A percentile compares a stretch with the other conserved stretches of the same genome.
phyloP scores from a whole-genome alignment of 306 rosid genomes.

The Quercus variabilis region DNA sequence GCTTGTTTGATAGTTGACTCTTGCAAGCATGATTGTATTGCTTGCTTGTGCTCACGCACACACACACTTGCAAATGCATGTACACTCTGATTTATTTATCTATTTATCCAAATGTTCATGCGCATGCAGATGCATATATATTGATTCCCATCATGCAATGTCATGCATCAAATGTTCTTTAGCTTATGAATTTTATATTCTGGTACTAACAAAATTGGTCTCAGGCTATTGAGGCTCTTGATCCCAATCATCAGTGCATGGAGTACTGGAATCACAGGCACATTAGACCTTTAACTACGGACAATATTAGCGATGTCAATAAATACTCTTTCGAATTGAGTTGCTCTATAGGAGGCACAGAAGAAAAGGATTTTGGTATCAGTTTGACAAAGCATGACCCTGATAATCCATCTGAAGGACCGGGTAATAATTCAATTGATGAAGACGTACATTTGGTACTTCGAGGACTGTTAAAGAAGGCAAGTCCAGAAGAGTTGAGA shows the following conservation, averaged over 20 bases:
- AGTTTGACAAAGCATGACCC: constrained; percentile 33
- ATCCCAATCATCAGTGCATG: constrained; percentile 55
- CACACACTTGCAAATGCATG: not conserved
- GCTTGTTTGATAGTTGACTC: not conserved
- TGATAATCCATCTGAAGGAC: constrained; percentile 12
- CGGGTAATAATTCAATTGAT: constrained; percentile 25
- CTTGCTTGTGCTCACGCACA: not conserved
- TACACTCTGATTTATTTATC: not conserved
- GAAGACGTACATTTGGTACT: constrained; percentile 38
- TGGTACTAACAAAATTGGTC: constrained; percentile 18
- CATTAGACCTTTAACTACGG: constrained; percentile 12
- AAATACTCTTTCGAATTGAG: constrained; percentile 31
- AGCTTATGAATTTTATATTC: constrained; percentile 12
- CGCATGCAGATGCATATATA: not conserved
- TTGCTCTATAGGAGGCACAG: constrained; percentile 24
- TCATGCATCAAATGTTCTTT: constrained; percentile 3
- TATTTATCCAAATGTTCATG: not conserved
- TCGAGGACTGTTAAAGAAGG: constrained; percentile 49
- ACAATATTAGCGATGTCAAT: constrained; percentile 12
- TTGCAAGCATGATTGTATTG: not conserved
- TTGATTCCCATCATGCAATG: constrained; percentile 3
- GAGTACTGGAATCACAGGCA: constrained; percentile 77
- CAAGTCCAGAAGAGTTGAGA: constrained; percentile 54
- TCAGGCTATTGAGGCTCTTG: constrained; percentile 82
- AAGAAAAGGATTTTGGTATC: constrained; percentile 42